Evolutionary conservation across 2,329 filamentous ascomycete genomes (phyloP), one percentile per base, ranked within the genome.

Genomic region (Dryadomyces sulphureus): DNA sequence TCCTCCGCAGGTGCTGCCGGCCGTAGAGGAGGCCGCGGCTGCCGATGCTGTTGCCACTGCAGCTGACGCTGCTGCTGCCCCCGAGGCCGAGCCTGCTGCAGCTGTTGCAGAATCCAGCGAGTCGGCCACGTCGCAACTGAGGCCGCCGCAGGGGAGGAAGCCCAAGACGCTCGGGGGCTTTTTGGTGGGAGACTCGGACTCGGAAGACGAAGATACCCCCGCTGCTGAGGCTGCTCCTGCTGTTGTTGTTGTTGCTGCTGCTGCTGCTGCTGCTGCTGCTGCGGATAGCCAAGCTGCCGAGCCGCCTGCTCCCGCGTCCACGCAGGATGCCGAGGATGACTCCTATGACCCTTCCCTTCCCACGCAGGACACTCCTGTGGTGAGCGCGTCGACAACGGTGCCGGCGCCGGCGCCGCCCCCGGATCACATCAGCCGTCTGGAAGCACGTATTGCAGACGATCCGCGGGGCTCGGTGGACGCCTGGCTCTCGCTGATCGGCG

Each of bases 361-460:
- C 14, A 21, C 24, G 34, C 35, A 40, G n/a, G 24, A 25, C 7
- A 16, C n/a, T 14, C 9, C 39, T 41, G 24, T 24, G 7, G 14
- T 21, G 8, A 17, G 20, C 5, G 20, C 5, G 38, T 21, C 35
- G 12, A 35, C 20, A 24, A 24, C 30, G 7, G 12, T 24, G 11
- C 21, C 35, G 9, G 43, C 50, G 48, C 52, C 51, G 46, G 57
- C 49, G 56, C 59, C 57, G 50, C 34, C 20, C 11, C 75, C 81
- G 64, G 84, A 94, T 64, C 76, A 75, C 53, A 72, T 90, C 55
- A 79, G 82, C 48, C 76, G 89, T 49, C 72, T 96, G 57, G 90
- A 98, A 67, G 85, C 92, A 61, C 81, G 90, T 58, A 83, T 96
- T 61, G 81, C 83, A 60, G 85, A 95, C 58, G 92, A 98, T 59